A percentile compares a stretch with the other conserved stretches of the same genome.
These are phyloP conservation scores for Ambrosia hybrid DNA, from an alignment of 140 eudicot species.

Conservation along the genomic window DNA sequence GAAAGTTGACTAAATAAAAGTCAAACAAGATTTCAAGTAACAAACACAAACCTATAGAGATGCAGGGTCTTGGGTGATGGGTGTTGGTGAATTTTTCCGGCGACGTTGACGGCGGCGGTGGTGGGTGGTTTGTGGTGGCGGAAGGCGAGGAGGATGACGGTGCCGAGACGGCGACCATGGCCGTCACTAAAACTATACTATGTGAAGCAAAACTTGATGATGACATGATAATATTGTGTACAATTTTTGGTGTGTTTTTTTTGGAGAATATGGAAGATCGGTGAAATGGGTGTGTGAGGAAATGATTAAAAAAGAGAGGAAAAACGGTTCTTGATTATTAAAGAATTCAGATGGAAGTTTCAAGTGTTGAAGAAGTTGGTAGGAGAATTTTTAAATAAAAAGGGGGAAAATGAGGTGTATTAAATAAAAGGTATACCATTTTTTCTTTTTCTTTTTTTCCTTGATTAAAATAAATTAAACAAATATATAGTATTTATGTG, in stretches of 20 bases:
- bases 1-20: not conserved
- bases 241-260: not conserved
- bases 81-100: slow-evolving; percentile 31
- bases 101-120: not conserved
- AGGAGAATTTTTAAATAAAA: slow-evolving; percentile 15
- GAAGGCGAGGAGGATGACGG: slow-evolving; percentile 62
- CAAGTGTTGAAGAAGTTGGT: slow-evolving; percentile 27
- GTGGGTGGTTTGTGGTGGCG: slow-evolving; percentile 53
- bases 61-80: slow-evolving; percentile 51
- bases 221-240: slow-evolving; percentile 27
- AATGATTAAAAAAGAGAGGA: not conserved
- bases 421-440: not conserved
- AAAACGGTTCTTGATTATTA: too few species aligned
- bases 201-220: slow-evolving; percentile 56
- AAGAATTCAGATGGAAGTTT: slow-evolving; percentile 19
- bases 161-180: slow-evolving; percentile 87
- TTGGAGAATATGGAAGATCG: slow-evolving; percentile 22
- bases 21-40: slow-evolving; percentile 24
- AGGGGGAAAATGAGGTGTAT: slow-evolving; percentile 33
- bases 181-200: slow-evolving; percentile 65
- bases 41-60: slow-evolving; percentile 52
- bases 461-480: too few species aligned
- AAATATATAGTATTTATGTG: too few species aligned
- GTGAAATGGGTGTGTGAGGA: slow-evolving; percentile 19
- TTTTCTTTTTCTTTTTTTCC: too few species aligned